Evolutionary conservation across 257 asterid genomes (phyloP).

Genomic region (Cruciata laevipes): DNA sequence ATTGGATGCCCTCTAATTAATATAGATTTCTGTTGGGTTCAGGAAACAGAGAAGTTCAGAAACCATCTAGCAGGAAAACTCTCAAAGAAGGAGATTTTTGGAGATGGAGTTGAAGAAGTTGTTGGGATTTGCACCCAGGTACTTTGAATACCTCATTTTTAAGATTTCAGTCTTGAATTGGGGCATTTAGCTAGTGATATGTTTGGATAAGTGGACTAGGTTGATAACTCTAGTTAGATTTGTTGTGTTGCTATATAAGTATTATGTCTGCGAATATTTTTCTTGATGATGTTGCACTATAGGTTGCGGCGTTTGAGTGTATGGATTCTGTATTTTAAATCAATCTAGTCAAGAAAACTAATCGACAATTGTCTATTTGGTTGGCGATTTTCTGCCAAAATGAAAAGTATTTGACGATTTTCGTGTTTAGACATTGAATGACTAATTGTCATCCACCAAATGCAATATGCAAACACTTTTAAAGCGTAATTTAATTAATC

Average conservation of each 20-base stretch:
- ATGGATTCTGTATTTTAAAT: neutral
- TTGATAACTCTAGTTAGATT: neutral
- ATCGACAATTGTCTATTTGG: neutral
- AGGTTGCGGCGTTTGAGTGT: neutral
- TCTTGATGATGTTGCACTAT: too few species aligned
- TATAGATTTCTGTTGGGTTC: slow-evolving; percentile 5
- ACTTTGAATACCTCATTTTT: neutral
- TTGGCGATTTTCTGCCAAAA: neutral
- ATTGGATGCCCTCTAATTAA: neutral
- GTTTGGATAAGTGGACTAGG: neutral
- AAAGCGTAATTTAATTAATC: too few species aligned
- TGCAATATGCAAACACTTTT: neutral
- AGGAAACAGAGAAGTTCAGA: slow-evolving; percentile 82
- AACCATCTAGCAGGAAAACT: slow-evolving; percentile 53
- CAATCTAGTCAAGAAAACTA: neutral
- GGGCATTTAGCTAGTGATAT: neutral
- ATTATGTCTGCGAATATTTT: neutral
- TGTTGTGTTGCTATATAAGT: neutral
- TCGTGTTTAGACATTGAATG: neutral
- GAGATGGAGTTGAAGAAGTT: slow-evolving; percentile 58
- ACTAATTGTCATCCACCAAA: neutral
- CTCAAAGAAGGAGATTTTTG: slow-evolving; percentile 74
- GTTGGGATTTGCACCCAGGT: slow-evolving; percentile 85
- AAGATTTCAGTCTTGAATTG: neutral
- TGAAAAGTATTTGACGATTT: neutral